A percentile compares a stretch with the other conserved stretches of the same genome.
These are phyloP conservation scores for Fusarium paranaense DNA, from an alignment of 2,329 filamentous ascomycete species.

Conservation along the genomic window DNA sequence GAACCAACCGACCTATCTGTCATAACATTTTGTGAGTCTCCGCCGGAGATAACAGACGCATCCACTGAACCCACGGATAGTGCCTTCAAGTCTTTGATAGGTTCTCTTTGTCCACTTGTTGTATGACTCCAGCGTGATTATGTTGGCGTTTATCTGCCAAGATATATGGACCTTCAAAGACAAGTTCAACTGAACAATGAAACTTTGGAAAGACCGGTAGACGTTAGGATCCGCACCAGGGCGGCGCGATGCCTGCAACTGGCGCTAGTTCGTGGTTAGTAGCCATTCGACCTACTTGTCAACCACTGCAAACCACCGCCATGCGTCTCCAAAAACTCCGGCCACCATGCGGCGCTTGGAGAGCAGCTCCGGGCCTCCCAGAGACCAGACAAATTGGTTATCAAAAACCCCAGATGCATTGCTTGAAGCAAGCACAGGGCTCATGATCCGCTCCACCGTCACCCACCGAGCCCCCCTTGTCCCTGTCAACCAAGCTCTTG, in stretches of 20 bases:
- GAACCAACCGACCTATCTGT: background rate
- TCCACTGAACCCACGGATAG: background rate
- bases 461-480: constrained; percentile 5
- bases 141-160: background rate
- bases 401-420: constrained; percentile 11
- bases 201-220: background rate
- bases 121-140: background rate
- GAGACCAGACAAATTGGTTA: constrained; percentile 11
- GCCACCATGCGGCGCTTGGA: background rate
- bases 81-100: background rate
- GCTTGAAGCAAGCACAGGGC: constrained; percentile 2
- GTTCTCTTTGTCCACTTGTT: background rate
- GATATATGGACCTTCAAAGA: background rate
- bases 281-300: constrained; percentile 7
- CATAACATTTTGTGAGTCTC: background rate
- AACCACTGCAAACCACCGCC: constrained; percentile 2
- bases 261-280: constrained; percentile 4
- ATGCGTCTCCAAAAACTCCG: constrained; percentile 1
- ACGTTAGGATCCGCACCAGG: background rate
- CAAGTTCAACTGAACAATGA: background rate
- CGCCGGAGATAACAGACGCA: background rate
- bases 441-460: constrained; percentile 15
- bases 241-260: constrained; percentile 3
- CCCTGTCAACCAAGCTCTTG: constrained; percentile 9
- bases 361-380: background rate